Base-by-base conservation (phyloP, 164 flowering plant species). In the Liriodendron chinense region DNA sequence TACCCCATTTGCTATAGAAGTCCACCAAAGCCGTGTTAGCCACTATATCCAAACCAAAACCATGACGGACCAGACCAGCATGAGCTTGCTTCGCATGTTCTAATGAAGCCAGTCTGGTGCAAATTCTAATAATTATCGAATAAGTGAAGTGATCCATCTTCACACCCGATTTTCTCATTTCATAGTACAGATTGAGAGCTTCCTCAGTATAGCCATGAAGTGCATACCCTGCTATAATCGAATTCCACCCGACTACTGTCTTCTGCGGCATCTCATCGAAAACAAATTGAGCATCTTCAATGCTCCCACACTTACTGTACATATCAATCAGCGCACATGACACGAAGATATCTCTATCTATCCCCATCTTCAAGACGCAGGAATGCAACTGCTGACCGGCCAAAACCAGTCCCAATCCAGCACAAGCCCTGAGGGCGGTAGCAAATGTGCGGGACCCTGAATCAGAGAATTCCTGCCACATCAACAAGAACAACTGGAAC, bases 1-100 rank as follows among this genome's bases (percentile, higher is more conserved):
- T 81, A 43, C 92, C 91, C 94, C 94, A 91, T 82, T 89, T 89
- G 82, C 91, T 74, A 68, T 89, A 89, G 67, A 89, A 88, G 68
- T 88, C 91, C 70, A 91, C 87, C 47, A 89, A 82, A 20, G 94
- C 85, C 4, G 91, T 84, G 72, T 84, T 89, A 16, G 89, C 90
- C 7, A 87, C 92, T 49, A 84, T 75, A 78, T 89, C 90, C 25
- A 74, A 80, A 59, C 89, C 91, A 77, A 85, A 88, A 8, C 92
- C 91, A 72, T 80, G 80, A 25, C 90, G 86, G 34, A 91, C 80
- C 56, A 91, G 75, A 68, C 84, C 82, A 23, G 92, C 91, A 83
- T 90, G 92, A 77, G 88, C 90, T 82, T 90, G 89, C 84, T 87
- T 89, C 28, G 88, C 91, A 80, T 82, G 88, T 47, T 85, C 91